Percentiles rank a stretch among this genome's conserved stretches.
Conservation (phyloP, 345 rosid species). For the Populus pruinosa region DNA sequence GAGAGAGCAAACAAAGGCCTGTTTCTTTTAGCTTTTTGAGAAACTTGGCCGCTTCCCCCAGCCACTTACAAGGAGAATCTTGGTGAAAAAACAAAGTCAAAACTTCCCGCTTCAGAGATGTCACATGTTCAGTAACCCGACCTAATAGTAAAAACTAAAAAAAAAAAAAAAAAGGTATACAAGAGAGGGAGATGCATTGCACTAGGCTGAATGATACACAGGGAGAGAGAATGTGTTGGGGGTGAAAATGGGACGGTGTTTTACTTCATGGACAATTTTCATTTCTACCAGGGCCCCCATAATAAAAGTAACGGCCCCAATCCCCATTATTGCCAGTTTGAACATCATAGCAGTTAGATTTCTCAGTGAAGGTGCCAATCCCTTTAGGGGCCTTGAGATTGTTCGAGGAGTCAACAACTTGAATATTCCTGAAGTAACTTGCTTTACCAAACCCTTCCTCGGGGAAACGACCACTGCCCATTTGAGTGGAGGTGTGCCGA, state of each 20-base stretch:
- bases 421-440: conserved; percentile 87
- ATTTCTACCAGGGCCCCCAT: conserved; percentile 92
- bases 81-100: conserved; percentile 28
- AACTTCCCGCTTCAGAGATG: conserved; percentile 46
- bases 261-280: conserved; percentile 56
- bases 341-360: conserved; percentile 91
- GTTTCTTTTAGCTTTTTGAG: conserved; percentile 46
- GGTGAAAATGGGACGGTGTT: not conserved
- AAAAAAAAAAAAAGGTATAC: conserved; percentile 29
- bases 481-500: conserved; percentile 85
- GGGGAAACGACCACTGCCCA: conserved; percentile 92
- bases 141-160: conserved; percentile 28
- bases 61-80: conserved; percentile 43
- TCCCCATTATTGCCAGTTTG: conserved; percentile 82
- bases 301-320: conserved; percentile 98
- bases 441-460: conserved; percentile 95
- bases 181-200: conserved; percentile 17
- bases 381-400: conserved; percentile 91
- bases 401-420: conserved; percentile 81
- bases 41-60: conserved; percentile 36
- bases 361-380: conserved; percentile 85
- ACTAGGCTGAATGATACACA: conserved; percentile 55
- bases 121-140: conserved; percentile 29
- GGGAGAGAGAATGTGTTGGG: not conserved
- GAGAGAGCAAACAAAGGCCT: conserved; percentile 28